Conservation (phyloP, 371 early-diverging fungal species). For the Circinella minor region DNA sequence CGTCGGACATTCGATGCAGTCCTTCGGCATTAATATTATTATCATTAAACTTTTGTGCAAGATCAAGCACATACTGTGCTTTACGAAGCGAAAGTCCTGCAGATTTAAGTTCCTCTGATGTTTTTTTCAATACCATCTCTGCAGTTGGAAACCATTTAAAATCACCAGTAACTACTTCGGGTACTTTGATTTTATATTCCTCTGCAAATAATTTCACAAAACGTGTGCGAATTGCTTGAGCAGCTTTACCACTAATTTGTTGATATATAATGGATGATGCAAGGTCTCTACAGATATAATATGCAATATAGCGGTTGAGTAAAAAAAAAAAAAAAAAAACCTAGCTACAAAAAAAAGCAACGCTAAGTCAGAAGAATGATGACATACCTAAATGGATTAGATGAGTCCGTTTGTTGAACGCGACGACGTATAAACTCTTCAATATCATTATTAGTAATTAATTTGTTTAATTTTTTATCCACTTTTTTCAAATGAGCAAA, state of each 20-base stretch:
- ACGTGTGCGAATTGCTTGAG: slow-evolving; percentile 39
- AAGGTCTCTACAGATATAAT: slow-evolving; percentile 26
- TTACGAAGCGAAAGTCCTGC: slow-evolving; percentile 58
- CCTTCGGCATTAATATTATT: slow-evolving; percentile 39
- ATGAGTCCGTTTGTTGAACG: slow-evolving; percentile 13
- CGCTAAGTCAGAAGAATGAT: background rate
- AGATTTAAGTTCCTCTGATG: slow-evolving; percentile 33
- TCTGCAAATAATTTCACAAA: slow-evolving; percentile 48
- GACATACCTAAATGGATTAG: slow-evolving; percentile 15
- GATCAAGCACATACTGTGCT: slow-evolving; percentile 43
- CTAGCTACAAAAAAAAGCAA: too few species aligned
- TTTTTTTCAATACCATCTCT: slow-evolving; percentile 32
- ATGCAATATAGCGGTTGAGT: background rate
- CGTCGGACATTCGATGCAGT: slow-evolving; percentile 46
- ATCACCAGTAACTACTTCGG: slow-evolving; percentile 17
- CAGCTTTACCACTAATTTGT: slow-evolving; percentile 59
- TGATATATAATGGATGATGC: slow-evolving; percentile 56
- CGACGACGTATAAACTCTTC: slow-evolving; percentile 4
- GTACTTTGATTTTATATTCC: slow-evolving; percentile 14
- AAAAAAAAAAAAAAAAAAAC: too few species aligned
- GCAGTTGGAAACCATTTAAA: slow-evolving; percentile 51
- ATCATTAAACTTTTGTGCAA: slow-evolving; percentile 53
- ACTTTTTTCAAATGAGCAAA: slow-evolving; percentile 10
- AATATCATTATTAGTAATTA: slow-evolving; percentile 10
- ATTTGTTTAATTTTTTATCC: background rate